Conservation (phyloP, 2,329 filamentous ascomycete species). For the Fusarium ramigenum region DNA sequence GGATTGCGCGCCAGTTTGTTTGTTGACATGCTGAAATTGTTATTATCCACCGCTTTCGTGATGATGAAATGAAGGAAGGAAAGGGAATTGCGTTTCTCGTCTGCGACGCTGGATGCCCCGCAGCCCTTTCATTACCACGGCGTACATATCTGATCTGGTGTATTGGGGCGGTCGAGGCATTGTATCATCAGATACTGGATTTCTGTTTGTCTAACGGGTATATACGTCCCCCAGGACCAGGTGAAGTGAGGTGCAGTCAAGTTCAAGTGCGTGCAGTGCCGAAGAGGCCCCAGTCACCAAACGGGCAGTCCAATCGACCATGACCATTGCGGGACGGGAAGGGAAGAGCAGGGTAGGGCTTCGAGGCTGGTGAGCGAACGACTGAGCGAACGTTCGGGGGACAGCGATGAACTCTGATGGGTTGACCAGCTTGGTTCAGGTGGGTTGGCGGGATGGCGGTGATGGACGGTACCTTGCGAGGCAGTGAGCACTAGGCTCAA, state of each 20-base stretch:
- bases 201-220: neutral
- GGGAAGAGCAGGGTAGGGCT: conserved; percentile 26
- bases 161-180: conserved; percentile 18
- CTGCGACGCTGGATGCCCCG: conserved; percentile 31
- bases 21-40: conserved; percentile 44
- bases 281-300: conserved; percentile 25
- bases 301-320: conserved; percentile 15
- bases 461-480: conserved; percentile 28
- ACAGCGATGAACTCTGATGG: neutral
- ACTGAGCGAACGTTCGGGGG: neutral
- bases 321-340: conserved; percentile 22
- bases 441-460: conserved; percentile 24
- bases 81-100: conserved; percentile 37
- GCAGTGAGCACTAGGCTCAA: conserved; percentile 39
- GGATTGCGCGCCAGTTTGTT: conserved; percentile 34
- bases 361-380: neutral
- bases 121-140: conserved; percentile 30
- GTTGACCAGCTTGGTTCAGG: neutral
- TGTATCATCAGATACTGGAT: conserved; percentile 21
- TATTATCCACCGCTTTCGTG: conserved; percentile 40
- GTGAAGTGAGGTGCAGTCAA: conserved; percentile 13
- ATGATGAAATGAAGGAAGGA: conserved; percentile 12
- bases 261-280: conserved; percentile 32
- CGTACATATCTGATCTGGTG: conserved; percentile 27
- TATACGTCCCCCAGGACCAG: neutral